Evolutionary conservation across 805 yeast species (phyloP).

Genomic region (Candida boidinii): DNA sequence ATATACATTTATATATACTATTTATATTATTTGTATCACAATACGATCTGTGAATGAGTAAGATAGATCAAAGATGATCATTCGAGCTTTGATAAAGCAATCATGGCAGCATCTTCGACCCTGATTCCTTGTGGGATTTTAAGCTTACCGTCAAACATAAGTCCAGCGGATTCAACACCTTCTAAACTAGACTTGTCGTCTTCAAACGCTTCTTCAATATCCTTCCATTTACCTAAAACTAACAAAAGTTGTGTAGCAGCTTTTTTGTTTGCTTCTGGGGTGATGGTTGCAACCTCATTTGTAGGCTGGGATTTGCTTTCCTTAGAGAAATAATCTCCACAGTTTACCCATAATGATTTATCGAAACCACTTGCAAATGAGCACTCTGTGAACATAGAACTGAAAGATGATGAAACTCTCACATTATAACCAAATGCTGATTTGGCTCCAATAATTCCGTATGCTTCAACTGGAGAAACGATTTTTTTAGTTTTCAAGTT

Average conservation of each 20-base stretch:
- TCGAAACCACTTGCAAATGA: constrained; percentile 61
- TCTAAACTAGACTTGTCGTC: constrained; percentile 41
- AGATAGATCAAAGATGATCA: too few species aligned
- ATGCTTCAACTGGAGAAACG: constrained; percentile 66
- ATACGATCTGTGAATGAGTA: too few species aligned
- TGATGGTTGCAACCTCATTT: constrained; percentile 1
- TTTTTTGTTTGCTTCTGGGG: constrained; percentile 6
- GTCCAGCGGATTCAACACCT: constrained; percentile 44
- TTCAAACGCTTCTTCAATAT: constrained; percentile 44
- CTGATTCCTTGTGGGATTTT: constrained; percentile 46
- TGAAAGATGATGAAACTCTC: constrained; percentile 53
- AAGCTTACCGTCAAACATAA: constrained; percentile 62
- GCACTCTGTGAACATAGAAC: constrained; percentile 63
- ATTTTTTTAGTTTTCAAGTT: constrained; percentile 52
- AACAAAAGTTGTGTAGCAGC: constrained; percentile 32
- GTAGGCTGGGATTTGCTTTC: constrained; percentile 11
- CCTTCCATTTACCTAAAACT: constrained; percentile 57
- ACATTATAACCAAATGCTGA: constrained; percentile 68
- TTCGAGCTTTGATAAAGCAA: constrained; percentile 36
- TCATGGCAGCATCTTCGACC: constrained; percentile 64
- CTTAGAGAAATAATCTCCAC: constrained; percentile 54
- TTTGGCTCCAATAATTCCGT: constrained; percentile 52
- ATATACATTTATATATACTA: too few species aligned
- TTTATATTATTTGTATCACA: too few species aligned
- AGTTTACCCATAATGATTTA: constrained; percentile 52